Conservation (phyloP, 2,329 filamentous ascomycete species). For the Knufia fluminis region DNA sequence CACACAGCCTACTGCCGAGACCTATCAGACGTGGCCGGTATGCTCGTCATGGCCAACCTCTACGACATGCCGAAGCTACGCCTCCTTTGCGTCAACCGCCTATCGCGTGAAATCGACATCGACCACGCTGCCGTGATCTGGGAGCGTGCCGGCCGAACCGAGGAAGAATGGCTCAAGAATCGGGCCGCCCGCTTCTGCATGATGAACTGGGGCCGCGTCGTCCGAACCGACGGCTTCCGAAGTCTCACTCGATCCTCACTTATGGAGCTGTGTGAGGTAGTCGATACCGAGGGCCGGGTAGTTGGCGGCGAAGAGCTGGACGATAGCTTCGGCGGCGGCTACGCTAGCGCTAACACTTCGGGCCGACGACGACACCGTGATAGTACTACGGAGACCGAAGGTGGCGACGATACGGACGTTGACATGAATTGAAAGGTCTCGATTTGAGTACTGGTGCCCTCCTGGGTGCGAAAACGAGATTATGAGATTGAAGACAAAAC, state of each 20-base stretch:
- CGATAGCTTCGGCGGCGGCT: conserved; percentile 33
- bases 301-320: conserved; percentile 78
- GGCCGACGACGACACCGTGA: conserved; percentile 19
- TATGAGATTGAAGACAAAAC: background rate
- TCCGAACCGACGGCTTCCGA: conserved; percentile 79
- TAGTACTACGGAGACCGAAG: conserved; percentile 32
- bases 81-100: conserved; percentile 78
- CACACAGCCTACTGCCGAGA: conserved; percentile 50
- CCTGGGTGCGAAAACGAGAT: background rate
- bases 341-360: conserved; percentile 26
- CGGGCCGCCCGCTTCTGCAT: conserved; percentile 83
- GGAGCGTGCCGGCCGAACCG: conserved; percentile 83
- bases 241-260: conserved; percentile 68
- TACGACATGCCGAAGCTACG: conserved; percentile 94
- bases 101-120: conserved; percentile 84
- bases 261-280: conserved; percentile 85
- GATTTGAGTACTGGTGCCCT: background rate
- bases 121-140: conserved; percentile 93
- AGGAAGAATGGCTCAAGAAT: conserved; percentile 87
- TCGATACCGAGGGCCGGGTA: conserved; percentile 85
- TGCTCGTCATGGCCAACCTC: conserved; percentile 95
- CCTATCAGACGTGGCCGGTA: conserved; percentile 78
- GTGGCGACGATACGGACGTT: conserved; percentile 41
- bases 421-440: conserved; percentile 27
- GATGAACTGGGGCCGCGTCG: conserved; percentile 88